These are phyloP conservation scores for Elsinoe necatrix DNA, from an alignment of 2,329 filamentous ascomycete species.

Conservation along the genomic window DNA sequence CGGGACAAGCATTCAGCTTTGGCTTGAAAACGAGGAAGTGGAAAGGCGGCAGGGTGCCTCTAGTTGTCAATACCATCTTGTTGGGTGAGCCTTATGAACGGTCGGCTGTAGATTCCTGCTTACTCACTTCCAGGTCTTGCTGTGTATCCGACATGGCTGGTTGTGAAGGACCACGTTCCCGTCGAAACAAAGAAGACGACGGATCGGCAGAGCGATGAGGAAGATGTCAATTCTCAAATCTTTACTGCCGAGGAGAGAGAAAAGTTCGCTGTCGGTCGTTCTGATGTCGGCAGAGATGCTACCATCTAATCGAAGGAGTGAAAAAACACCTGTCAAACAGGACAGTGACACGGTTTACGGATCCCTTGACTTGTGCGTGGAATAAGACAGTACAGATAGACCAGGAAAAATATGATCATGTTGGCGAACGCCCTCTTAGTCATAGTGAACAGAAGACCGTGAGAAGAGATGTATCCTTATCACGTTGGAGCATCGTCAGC, in stretches of 20 bases:
- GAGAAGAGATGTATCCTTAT: neutral
- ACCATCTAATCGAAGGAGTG: neutral
- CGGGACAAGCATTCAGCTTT: constrained; percentile 37
- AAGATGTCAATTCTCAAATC: neutral
- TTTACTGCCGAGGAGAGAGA: constrained; percentile 1
- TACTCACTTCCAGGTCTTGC: constrained; percentile 19
- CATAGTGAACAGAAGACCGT: too few species aligned
- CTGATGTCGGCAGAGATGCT: neutral
- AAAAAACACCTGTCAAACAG: neutral
- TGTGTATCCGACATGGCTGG: constrained; percentile 28
- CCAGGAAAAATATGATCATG: neutral
- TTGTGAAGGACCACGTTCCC: constrained; percentile 26
- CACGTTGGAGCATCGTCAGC: neutral
- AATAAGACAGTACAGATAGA: too few species aligned
- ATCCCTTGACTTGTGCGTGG: too few species aligned
- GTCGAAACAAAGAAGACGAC: constrained; percentile 16
- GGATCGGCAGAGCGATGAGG: neutral
- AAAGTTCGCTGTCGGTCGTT: constrained; percentile 7
- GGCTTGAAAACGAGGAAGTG: constrained; percentile 38
- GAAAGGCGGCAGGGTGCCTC: constrained; percentile 36
- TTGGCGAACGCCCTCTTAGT: too few species aligned
- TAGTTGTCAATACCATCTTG: constrained; percentile 33
- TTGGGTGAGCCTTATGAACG: constrained; percentile 19
- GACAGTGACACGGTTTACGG: neutral
- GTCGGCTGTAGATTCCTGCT: neutral